Evolutionary conservation across 2,329 filamentous ascomycete genomes (phyloP), one percentile per base, ranked within the genome.

Genomic region (Myotisia sp.): DNA sequence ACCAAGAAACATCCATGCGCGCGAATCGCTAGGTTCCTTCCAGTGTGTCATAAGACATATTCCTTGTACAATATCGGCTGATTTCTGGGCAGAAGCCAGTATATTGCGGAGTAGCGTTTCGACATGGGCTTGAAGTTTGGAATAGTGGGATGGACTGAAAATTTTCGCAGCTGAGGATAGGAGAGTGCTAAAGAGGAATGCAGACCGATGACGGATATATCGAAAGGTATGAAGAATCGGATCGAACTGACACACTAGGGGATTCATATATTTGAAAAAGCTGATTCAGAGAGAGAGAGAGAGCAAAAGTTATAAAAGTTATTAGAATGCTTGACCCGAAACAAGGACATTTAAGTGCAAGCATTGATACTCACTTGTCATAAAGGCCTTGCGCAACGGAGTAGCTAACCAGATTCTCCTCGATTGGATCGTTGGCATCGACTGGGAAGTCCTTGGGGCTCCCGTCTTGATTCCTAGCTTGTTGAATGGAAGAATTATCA

Each of bases 1-100:
- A 3, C 59, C 59, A 6, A 62, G 42, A 1, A 53, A 46, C 12
- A 56, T 47, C 57, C 59, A 62, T 3, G 53, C 54, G 8, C 59
- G 47, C 7, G 51, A 57, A 37, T 63, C 59, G 5, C 56, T 52
- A 2, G 56, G 55, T 26, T 61, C 55, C 42, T 62, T 63, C 56
- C 58, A 62, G 39, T 60, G 60, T 2, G 58, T 62, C 4, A 57
- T 24, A 19, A 44, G 32, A 28, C 40, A 42, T 6, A 60, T 53
- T 0, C 52, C 58, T 37, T 62, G 59, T 1, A 56, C 54, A 5
- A 52, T 52, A 33, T 62, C 59, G 2, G 48, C 44, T 1, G 58
- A 62, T 29, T 60, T 60, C 1, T 38, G 41, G 10, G 56, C 58
- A 2, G 43, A 42, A 2, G 47, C 42, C 26, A 62, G 55, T 7